These are phyloP conservation scores for Echeveria elegans DNA, from an alignment of 164 flowering plant species.

Conservation along the genomic window DNA sequence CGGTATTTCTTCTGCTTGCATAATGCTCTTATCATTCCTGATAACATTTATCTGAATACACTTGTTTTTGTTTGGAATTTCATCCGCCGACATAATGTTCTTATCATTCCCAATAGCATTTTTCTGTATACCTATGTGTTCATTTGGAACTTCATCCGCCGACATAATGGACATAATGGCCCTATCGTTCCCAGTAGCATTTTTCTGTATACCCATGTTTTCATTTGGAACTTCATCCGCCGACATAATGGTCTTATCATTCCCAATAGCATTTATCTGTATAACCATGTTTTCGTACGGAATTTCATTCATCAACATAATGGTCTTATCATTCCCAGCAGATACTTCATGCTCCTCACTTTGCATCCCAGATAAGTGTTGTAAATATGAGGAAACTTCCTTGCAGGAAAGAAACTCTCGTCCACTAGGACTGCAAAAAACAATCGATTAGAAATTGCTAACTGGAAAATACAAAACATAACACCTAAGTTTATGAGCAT, in stretches of 20 bases:
- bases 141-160: conserved; percentile 15
- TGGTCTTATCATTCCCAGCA: conserved; percentile 11
- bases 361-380: conserved; percentile 30
- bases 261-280: not conserved
- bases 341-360: conserved; percentile 7
- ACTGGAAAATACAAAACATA: not conserved
- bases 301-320: conserved; percentile 12
- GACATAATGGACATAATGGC: not conserved
- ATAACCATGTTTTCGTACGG: conserved; percentile 30
- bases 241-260: conserved; percentile 9
- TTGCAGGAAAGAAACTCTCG: conserved; percentile 65
- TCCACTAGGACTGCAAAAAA: conserved; percentile 61
- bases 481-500: not conserved
- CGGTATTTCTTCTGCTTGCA: conserved; percentile 12
- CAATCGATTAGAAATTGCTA: conserved; percentile 9
- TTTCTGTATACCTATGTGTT: conserved; percentile 34
- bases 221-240: conserved; percentile 15
- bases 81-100: conserved; percentile 9
- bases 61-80: conserved; percentile 26
- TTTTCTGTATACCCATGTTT: conserved; percentile 35
- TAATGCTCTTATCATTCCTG: conserved; percentile 10
- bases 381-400: conserved; percentile 63
- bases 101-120: no score
- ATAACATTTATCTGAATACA: conserved; percentile 5
- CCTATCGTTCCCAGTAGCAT: no score